Base-by-base conservation (phyloP, 495 filamentous ascomycete genomes). In the Daldinia loculata region DNA sequence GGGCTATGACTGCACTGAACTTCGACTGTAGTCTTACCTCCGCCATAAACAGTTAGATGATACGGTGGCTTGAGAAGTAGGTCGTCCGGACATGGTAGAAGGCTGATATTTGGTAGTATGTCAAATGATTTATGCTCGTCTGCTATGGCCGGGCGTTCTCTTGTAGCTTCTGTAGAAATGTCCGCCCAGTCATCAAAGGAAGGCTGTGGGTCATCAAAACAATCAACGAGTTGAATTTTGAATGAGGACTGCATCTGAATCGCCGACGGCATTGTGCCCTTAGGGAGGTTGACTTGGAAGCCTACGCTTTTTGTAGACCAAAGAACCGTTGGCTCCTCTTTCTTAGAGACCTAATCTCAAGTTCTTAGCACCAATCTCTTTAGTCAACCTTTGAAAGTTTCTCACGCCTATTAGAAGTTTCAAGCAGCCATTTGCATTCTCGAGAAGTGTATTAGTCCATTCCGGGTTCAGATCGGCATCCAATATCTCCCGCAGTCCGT, bases 1-100 rank as follows among this genome's bases (percentile, higher is more conserved):
- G 76, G 74, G 45, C 79, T 81, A 53, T 84, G 82, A 41, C 80
- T 82, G 53, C 77, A 74, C 12, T 80, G 75, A 6, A 84, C 43
- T 34, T 79, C 73, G 30, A 82, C 70, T 0, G 56, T 17, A 4
- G 29, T 30, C 22, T 55, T 55, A 6, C 70, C 53, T 6, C 30
- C 43, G 9, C 55, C 55, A 17, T 59, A 61, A 3, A 83, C 61
- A 11, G 63, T 69, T 22, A 84, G 78, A 53, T 82, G 71, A 48
- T 83, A 84, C 8, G 82, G 81, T 5, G 81, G 78, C 11, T 62
- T 72, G 9, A 77, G 70, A 32, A 83, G 73, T 6, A 82, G 66
- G 50, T 81, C 74, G 32, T 81, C 77, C 3, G 80, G 80, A 5
- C 77, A 59, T 7, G 78, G 76, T 1, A 83, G 67, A 0, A 71